These are phyloP conservation scores for Pleurotus djamor DNA, from an alignment of 768 basidiomycete species.

Conservation along the genomic window DNA sequence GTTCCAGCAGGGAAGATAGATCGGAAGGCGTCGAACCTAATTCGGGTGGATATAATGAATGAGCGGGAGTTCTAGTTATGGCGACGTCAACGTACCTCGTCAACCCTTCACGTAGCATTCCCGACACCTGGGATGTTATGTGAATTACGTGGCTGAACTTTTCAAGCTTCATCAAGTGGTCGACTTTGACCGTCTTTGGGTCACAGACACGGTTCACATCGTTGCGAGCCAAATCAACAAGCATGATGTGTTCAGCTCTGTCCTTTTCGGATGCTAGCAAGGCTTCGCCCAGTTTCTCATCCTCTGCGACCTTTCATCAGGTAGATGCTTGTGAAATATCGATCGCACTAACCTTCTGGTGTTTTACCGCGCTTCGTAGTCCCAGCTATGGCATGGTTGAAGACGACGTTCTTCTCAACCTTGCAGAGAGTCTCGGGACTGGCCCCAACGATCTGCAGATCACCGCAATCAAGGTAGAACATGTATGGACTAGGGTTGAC, in stretches of 20 bases:
- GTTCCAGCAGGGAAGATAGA: slow-evolving; percentile 99
- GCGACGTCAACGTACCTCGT: slow-evolving; percentile 56
- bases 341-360: slow-evolving; percentile 61
- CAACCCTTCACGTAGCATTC: slow-evolving; percentile 74
- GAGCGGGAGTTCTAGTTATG: neutral
- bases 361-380: slow-evolving; percentile 88
- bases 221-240: slow-evolving; percentile 96
- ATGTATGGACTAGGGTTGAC: slow-evolving; percentile 99
- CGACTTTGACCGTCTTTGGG: slow-evolving; percentile 93
- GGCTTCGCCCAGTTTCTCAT: slow-evolving; percentile 70
- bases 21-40: slow-evolving; percentile 95
- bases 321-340: neutral
- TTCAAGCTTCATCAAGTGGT: slow-evolving; percentile 89
- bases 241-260: slow-evolving; percentile 97
- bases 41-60: neutral
- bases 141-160: slow-evolving; percentile 99
- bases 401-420: slow-evolving; percentile 88
- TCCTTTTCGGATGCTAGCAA: slow-evolving; percentile 90
- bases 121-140: slow-evolving; percentile 93
- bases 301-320: slow-evolving; percentile 59
- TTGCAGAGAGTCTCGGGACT: slow-evolving; percentile 98
- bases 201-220: slow-evolving; percentile 98
- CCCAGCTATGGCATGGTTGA: slow-evolving; percentile 97
- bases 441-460: slow-evolving; percentile 94
- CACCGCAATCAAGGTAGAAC: slow-evolving; percentile 96